Conservation (phyloP, 1,284 basidiomycete genomes). For the Rhodotorula sp. region DNA sequence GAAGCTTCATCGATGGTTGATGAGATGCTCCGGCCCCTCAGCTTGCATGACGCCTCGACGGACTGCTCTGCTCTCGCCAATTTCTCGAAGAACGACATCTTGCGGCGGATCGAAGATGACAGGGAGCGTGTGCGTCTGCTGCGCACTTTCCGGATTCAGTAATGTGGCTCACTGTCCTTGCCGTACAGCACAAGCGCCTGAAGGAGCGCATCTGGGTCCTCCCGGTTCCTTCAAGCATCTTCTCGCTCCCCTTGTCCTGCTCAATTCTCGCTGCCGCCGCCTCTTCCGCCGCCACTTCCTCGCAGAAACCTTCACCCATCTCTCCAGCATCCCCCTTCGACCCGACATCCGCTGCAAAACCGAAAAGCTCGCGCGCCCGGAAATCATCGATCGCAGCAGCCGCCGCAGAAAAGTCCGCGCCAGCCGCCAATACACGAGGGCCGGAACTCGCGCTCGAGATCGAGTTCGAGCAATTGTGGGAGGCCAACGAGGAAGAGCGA, state of each 20-base stretch:
- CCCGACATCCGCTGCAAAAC: conserved; percentile 4
- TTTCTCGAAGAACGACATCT: conserved; percentile 66
- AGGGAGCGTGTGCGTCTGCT: conserved; percentile 63
- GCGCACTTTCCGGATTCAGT: background rate
- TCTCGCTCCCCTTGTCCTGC: conserved; percentile 9
- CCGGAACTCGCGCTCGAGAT: conserved; percentile 58
- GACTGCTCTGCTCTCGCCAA: conserved; percentile 26
- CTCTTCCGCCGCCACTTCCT: conserved; percentile 31
- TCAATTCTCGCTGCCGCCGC: conserved; percentile 46
- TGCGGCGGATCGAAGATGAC: conserved; percentile 90
- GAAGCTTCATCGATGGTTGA: no score
- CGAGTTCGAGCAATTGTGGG: conserved; percentile 92
- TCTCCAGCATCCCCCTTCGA: conserved; percentile 45
- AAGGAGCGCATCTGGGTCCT: conserved; percentile 92
- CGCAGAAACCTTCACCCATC: conserved; percentile 38
- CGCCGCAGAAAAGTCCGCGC: background rate
- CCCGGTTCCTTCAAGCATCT: conserved; percentile 55
- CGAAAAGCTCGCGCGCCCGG: background rate
- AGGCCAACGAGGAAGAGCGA: conserved; percentile 80
- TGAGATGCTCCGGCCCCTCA: background rate
- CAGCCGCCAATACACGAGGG: background rate
- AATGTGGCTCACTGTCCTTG: background rate
- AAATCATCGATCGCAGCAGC: background rate
- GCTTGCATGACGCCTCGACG: conserved; percentile 17
- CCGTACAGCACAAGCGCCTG: conserved; percentile 70